Conservation (phyloP, 768 basidiomycete species). For the Infundibulicybe gibba region DNA sequence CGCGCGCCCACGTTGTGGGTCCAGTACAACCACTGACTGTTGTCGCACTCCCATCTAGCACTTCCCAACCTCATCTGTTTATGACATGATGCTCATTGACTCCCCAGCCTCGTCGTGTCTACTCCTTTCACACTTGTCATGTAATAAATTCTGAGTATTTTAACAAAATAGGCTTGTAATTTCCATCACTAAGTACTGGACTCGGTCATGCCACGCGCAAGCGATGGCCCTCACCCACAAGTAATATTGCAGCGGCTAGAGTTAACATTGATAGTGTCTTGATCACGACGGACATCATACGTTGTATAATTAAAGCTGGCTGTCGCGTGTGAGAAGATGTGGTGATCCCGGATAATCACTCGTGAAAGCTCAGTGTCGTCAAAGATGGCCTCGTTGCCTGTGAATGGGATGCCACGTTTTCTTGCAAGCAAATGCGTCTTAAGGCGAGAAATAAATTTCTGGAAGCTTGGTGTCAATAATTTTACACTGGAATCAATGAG, state of each 20-base stretch:
- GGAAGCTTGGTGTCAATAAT: neutral
- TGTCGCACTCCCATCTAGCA: too few species aligned
- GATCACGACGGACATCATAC: slow-evolving; percentile 32
- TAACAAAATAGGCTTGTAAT: too few species aligned
- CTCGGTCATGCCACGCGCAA: too few species aligned
- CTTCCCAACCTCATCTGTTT: too few species aligned
- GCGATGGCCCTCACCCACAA: too few species aligned
- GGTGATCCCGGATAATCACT: slow-evolving; percentile 13
- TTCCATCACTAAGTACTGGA: too few species aligned
- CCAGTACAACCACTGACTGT: too few species aligned
- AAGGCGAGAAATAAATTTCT: slow-evolving; percentile 24
- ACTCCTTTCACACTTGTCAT: too few species aligned
- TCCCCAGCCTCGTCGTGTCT: too few species aligned
- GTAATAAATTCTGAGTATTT: too few species aligned
- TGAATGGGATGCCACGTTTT: slow-evolving; percentile 1
- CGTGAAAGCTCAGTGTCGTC: slow-evolving; percentile 9
- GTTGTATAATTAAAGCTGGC: slow-evolving; percentile 34
- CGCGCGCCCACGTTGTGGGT: too few species aligned
- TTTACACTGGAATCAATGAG: neutral
- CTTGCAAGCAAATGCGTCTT: slow-evolving; percentile 18
- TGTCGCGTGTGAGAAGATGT: slow-evolving; percentile 16
- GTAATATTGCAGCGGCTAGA: slow-evolving; percentile 29
- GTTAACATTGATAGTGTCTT: slow-evolving; percentile 33
- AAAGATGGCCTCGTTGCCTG: slow-evolving; percentile 4
- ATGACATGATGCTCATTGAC: too few species aligned